Conservation (phyloP, 1,139 yeast genomes). For the Geotrichum bryndzae region DNA sequence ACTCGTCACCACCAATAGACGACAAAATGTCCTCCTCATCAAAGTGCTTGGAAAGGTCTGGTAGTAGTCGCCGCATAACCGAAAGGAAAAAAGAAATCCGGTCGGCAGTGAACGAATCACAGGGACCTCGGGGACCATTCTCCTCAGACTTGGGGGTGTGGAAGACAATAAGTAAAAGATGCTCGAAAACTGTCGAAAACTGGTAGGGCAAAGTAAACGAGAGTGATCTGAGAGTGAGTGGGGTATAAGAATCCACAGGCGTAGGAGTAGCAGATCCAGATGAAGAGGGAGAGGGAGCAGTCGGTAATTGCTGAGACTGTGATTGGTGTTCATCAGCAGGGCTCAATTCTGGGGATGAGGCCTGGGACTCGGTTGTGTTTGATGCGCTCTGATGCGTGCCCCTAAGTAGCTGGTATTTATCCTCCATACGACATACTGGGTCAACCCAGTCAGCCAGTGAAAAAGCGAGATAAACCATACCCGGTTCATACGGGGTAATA, state of each 20-base stretch:
- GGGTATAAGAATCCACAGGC: background rate
- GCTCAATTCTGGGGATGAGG: conserved; percentile 5
- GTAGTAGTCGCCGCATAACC: conserved; percentile 56
- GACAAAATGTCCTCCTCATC: conserved; percentile 75
- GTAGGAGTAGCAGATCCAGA: conserved; percentile 9
- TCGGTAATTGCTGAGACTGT: background rate
- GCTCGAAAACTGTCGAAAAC: conserved; percentile 64
- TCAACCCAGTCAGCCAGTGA: conserved; percentile 90
- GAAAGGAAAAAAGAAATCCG: conserved; percentile 68
- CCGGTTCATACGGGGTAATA: conserved; percentile 70
- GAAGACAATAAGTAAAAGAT: conserved; percentile 65
- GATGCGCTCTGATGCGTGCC: conserved; percentile 1
- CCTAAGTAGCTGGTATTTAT: background rate
- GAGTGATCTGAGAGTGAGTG: conserved; percentile 5
- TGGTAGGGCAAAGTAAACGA: conserved; percentile 20
- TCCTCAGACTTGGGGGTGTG: conserved; percentile 51
- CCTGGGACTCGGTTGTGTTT: conserved; percentile 4
- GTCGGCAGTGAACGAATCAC: conserved; percentile 41
- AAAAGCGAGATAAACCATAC: conserved; percentile 80
- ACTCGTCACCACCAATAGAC: conserved; percentile 63
- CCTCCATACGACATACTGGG: conserved; percentile 37
- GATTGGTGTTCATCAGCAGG: conserved; percentile 1
- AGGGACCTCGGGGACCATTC: conserved; percentile 19
- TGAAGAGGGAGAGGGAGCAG: conserved; percentile 2
- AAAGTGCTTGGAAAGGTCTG: conserved; percentile 71